These are phyloP conservation scores for Kluyveromyces dobzhanskii DNA, from an alignment of 805 yeast genomes.

Conservation along the genomic window DNA sequence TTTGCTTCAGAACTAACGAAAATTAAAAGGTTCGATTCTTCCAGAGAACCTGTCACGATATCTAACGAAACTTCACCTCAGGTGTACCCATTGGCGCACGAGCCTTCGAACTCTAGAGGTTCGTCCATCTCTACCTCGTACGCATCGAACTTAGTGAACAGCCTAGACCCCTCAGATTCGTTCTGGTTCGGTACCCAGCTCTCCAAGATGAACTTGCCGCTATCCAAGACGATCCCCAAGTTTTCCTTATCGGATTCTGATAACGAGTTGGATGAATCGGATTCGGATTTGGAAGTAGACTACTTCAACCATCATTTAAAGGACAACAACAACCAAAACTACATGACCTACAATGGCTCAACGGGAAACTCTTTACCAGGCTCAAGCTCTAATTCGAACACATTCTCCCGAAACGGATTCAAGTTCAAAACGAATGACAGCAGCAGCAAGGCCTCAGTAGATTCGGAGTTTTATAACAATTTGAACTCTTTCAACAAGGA, in stretches of 20 bases:
- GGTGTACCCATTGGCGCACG: conserved; percentile 12
- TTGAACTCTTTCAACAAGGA: background rate
- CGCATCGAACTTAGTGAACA: background rate
- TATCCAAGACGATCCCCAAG: conserved; percentile 1
- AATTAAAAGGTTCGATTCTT: conserved; percentile 55
- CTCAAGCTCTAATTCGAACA: background rate
- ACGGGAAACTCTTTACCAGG: background rate
- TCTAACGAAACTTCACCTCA: conserved; percentile 43
- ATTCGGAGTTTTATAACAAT: background rate
- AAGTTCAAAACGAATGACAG: background rate
- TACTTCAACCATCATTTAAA: background rate
- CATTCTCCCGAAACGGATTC: background rate
- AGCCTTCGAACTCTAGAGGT: conserved; percentile 2
- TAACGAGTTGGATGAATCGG: conserved; percentile 4
- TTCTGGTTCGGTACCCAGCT: conserved; percentile 14
- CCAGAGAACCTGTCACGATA: conserved; percentile 55
- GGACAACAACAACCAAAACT: background rate
- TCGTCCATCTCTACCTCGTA: conserved; percentile 3
- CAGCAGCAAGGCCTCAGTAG: background rate
- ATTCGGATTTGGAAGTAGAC: conserved; percentile 1
- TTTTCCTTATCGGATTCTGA: conserved; percentile 3
- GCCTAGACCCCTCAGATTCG: conserved; percentile 10
- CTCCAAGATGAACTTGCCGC: conserved; percentile 7
- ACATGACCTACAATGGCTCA: background rate
- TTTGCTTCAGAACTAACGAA: conserved; percentile 55